These are phyloP conservation scores for Alternaria incomplexa DNA, from an alignment of 2,329 filamentous ascomycete genomes.

Conservation along the genomic window DNA sequence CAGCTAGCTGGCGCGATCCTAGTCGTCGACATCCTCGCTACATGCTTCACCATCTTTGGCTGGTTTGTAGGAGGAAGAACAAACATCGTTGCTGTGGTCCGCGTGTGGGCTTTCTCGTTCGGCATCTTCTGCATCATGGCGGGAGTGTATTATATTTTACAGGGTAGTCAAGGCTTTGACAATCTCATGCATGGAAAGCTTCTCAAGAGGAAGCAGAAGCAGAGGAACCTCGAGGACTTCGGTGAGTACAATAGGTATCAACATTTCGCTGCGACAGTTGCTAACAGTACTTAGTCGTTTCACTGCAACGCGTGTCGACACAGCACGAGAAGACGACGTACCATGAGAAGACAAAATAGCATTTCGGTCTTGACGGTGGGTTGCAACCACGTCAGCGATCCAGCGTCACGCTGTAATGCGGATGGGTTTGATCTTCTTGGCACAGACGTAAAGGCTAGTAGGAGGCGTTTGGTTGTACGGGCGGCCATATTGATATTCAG, in stretches of 20 bases:
- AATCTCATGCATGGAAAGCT: conserved; percentile 93
- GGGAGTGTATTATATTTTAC: conserved; percentile 77
- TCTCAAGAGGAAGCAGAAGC: conserved; percentile 80
- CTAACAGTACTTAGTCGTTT: conserved; percentile 74
- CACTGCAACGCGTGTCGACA: conserved; percentile 86
- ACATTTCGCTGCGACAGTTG: not conserved
- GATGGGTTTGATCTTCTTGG: not conserved
- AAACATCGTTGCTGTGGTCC: conserved; percentile 81
- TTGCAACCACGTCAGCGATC: not conserved
- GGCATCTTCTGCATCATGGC: conserved; percentile 87
- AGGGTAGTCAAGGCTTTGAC: conserved; percentile 81
- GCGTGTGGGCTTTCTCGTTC: conserved; percentile 91
- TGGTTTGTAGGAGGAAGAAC: conserved; percentile 76
- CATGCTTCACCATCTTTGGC: conserved; percentile 84
- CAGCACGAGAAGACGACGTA: conserved; percentile 89
- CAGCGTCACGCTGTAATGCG: not conserved
- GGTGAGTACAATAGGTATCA: conserved; percentile 62
- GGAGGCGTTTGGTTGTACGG: not conserved
- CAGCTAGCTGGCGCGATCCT: conserved; percentile 80
- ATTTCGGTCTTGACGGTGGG: not conserved
- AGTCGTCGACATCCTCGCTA: conserved; percentile 81
- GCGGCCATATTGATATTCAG: not conserved
- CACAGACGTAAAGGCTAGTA: not conserved
- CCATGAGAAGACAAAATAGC: conserved; percentile 74
- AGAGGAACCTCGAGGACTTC: conserved; percentile 87